Conservation (phyloP, 108 stramenopile genomes). For the Skeletonema grethae region DNA sequence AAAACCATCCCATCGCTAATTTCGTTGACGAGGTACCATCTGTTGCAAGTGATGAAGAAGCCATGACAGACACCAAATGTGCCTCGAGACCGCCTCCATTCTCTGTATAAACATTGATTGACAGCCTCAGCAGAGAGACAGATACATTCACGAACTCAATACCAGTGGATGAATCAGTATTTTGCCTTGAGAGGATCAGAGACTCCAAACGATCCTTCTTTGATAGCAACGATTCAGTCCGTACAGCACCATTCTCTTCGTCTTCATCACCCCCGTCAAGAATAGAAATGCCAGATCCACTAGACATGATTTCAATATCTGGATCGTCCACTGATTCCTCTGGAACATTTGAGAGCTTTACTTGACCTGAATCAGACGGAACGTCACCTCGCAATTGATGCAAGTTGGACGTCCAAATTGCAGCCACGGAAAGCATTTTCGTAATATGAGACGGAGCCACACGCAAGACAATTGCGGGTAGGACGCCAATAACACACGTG, state of each 20-base stretch:
- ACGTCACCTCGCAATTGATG: slow-evolving; percentile 24
- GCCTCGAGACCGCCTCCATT: slow-evolving; percentile 72
- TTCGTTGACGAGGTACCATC: slow-evolving; percentile 60
- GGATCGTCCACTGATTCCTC: slow-evolving; percentile 17
- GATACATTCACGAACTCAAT: slow-evolving; percentile 51
- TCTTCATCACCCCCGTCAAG: slow-evolving; percentile 21
- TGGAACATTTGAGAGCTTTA: slow-evolving; percentile 16
- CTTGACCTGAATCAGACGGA: background rate
- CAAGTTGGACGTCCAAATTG: slow-evolving; percentile 60
- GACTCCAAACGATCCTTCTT: slow-evolving; percentile 28
- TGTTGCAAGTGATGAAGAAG: slow-evolving; percentile 48
- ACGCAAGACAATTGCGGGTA: slow-evolving; percentile 62
- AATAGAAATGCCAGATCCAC: slow-evolving; percentile 47
- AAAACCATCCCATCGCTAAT: slow-evolving; percentile 86
- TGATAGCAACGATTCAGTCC: slow-evolving; percentile 6
- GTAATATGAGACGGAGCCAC: slow-evolving; percentile 63
- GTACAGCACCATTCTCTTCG: background rate
- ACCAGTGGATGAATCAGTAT: slow-evolving; percentile 1
- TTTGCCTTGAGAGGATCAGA: slow-evolving; percentile 25
- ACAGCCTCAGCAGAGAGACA: slow-evolving; percentile 49
- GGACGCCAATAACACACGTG: slow-evolving; percentile 70
- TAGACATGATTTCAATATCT: slow-evolving; percentile 41
- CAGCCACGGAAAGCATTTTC: slow-evolving; percentile 56
- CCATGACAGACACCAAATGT: slow-evolving; percentile 72
- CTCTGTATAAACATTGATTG: slow-evolving; percentile 51